Evolutionary conservation across 2,329 filamentous ascomycete species (phyloP).

Genomic region (Claviceps spartinae): DNA sequence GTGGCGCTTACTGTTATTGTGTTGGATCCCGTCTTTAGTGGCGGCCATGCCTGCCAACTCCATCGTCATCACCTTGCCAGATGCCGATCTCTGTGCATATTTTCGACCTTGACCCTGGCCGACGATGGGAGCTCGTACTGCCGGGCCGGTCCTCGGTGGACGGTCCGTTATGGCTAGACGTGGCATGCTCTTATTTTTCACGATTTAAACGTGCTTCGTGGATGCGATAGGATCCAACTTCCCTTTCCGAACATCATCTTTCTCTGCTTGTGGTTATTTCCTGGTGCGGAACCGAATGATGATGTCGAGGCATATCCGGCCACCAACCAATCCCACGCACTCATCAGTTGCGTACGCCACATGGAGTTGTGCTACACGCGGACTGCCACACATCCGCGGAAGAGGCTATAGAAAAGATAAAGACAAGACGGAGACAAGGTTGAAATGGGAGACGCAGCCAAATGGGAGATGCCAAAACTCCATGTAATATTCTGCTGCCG

Average conservation of each 20-base stretch:
- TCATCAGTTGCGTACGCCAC: neutral
- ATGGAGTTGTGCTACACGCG: neutral
- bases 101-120: neutral
- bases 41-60: neutral
- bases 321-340: neutral
- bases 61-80: neutral
- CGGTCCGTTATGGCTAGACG: neutral
- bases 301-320: neutral
- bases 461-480: neutral
- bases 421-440: neutral
- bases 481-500: neutral
- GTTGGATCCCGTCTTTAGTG: conserved; percentile 8
- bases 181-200: neutral
- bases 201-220: neutral
- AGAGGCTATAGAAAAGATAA: neutral
- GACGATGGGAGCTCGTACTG: neutral
- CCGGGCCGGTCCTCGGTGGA: neutral
- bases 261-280: neutral
- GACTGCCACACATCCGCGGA: neutral
- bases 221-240: neutral
- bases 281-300: neutral
- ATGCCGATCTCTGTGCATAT: neutral
- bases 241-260: neutral
- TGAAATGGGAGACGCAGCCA: neutral
- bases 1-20: conserved; percentile 24